Base-by-base conservation (phyloP, 345 rosid species). In the Salix exigua region DNA sequence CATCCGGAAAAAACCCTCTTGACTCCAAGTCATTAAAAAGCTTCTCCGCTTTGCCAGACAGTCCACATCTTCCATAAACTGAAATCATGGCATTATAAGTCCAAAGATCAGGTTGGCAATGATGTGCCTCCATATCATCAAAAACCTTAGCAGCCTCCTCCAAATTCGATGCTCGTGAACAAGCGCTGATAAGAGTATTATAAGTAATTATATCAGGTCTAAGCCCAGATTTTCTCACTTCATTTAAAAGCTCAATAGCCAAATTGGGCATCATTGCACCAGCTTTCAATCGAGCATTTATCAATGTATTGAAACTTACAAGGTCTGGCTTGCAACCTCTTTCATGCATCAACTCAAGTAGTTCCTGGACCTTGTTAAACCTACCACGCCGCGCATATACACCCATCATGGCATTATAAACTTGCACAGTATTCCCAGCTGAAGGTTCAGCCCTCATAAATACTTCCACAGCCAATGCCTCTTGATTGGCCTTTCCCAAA, bases 71-170 rank as follows among this genome's bases (percentile, higher is more conserved):
- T 21, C 92, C 97, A 77, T 83, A 93, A 46, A 93, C 97, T 0
- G 99, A 95, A 72, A 93, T 93, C 97, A 95, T 93, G 26, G 97
- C 92, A 82, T 95, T 95, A 72, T 95, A 95, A 73, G 99, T 95
- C 99, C 99, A 95, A 63, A 95, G 77, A 75, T 93, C 99, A 80
- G 98, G 96, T 79, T 89, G 93, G 78, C 99, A 95, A 10, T 78
- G 77, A 83, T 81, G 82, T n/a, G 77, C 78, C 85, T 88, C 94
- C 97, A 95, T 87, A 69, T 95, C 91, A 48, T 82, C 87, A 74
- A 84, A 91, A 87, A 91, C 89, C 80, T 85, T 91, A 79, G 72
- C 77, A 1, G 94, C 97, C 78, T 88, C 97, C 44, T 88, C 93
- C 90, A 95, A 85, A 83, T 91, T 89, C 0, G 88, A 88, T 76